phyloP scores from a whole-genome alignment of 1,284 basidiomycete species.

The Ceraceosorus guamensis region DNA sequence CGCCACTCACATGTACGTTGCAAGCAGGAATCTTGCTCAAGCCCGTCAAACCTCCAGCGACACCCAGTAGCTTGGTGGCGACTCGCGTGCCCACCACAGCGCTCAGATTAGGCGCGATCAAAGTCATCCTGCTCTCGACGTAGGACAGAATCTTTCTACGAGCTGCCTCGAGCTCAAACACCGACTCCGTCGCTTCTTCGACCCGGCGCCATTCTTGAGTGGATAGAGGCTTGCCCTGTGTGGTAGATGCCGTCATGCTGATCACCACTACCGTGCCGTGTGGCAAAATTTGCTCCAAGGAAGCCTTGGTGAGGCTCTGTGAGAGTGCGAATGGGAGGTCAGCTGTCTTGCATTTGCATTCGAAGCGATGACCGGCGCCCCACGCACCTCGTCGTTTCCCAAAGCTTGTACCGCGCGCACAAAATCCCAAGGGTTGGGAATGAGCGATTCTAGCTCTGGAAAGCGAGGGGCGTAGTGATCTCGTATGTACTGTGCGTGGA shows the following conservation, averaged over 20 bases:
- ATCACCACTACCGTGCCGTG: slow-evolving; percentile 95
- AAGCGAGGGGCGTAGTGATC: slow-evolving; percentile 95
- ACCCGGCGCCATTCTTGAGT: slow-evolving; percentile 72
- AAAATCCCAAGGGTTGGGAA: slow-evolving; percentile 84
- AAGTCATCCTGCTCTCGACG: slow-evolving; percentile 97
- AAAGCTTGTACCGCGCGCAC: slow-evolving; percentile 82
- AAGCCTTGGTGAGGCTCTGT: slow-evolving; percentile 77
- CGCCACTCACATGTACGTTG: slow-evolving; percentile 72
- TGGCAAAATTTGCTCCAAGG: slow-evolving; percentile 71
- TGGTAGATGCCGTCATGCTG: slow-evolving; percentile 79
- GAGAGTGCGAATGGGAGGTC: no score
- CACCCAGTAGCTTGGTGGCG: slow-evolving; percentile 93
- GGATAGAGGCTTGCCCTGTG: slow-evolving; percentile 67
- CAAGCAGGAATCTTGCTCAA: slow-evolving; percentile 90
- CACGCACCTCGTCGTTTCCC: slow-evolving; percentile 65
- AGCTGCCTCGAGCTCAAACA: slow-evolving; percentile 76
- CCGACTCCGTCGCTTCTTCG: slow-evolving; percentile 75
- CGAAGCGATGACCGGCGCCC: no score
- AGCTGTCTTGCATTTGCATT: no score
- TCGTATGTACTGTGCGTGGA: slow-evolving; percentile 79
- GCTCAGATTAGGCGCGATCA: slow-evolving; percentile 94
- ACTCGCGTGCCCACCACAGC: slow-evolving; percentile 95
- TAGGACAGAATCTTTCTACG: slow-evolving; percentile 92
- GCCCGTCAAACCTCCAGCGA: slow-evolving; percentile 84
- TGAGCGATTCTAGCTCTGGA: slow-evolving; percentile 90